Base-by-base conservation (phyloP, 2,329 filamentous ascomycete genomes). In the Epichloe gansuensis region DNA sequence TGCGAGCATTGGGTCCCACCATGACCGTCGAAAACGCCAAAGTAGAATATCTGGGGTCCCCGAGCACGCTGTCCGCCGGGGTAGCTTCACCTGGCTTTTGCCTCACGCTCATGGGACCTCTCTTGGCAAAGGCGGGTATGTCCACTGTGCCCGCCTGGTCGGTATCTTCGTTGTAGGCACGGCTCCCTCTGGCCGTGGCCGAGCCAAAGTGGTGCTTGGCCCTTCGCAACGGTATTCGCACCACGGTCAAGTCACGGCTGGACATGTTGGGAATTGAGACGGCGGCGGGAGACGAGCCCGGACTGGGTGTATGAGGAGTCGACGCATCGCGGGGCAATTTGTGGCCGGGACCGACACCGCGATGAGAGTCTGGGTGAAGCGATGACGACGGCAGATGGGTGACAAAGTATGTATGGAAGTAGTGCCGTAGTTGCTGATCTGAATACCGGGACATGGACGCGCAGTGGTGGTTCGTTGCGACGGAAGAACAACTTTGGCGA, bases 21-120 rank as follows among this genome's bases (percentile, higher is more conserved):
- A 70, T 98, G 93, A 3, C 93, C 93, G 68, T 98, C 93, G 63
- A 97, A 98, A 1, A 97, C 83, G 1, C 81, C 91, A 75, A 96
- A 98, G 68, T 97, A 98, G 69, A 98, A 98, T 37, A 97, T 85
- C 65, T 97, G 91, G 1, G 91, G 64, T 97, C 91, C 2, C 91
- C 91, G 57, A 81, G 86, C 2, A 86, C 81, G 58, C 84, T 86
- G 54, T 88, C 86, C 5, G 88, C 88, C 9, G 76, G 81, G 25
- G 79, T 88, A 48, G 78, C 82, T 68, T 82, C 82, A 56, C 74
- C 78, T 25, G 70, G 67, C 42, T 69, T 74, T 58, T 74, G 75
- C 48, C 67, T 70, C 50, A 76, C 70, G 60, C 77, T 83, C 56
- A 88, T 77, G 12, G 91, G 91, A 4, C 82, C 80, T 39, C 88